Conservation (phyloP, 2,329 filamentous ascomycete species). For the Gnomoniopsis smithogilvyi region DNA sequence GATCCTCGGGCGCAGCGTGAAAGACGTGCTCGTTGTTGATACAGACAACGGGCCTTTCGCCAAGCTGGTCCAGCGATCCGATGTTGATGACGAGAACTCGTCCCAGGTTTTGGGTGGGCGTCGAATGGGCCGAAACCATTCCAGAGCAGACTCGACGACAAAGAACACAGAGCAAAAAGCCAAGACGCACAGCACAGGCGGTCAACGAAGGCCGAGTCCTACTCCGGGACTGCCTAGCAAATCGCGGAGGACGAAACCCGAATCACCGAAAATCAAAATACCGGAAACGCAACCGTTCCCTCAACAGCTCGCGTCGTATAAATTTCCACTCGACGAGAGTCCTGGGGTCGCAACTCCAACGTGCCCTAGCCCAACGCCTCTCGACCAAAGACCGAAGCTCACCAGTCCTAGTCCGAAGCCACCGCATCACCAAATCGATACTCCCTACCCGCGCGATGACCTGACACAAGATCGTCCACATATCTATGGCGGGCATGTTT, state of each 20-base stretch:
- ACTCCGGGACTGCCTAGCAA: neutral
- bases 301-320: neutral
- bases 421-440: constrained; percentile 18
- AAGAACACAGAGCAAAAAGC: neutral
- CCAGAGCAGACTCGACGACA: neutral
- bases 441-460: constrained; percentile 26
- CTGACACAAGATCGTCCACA: constrained; percentile 14
- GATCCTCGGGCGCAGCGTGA: constrained; percentile 57
- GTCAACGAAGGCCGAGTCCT: neutral
- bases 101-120: neutral
- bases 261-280: constrained; percentile 7
- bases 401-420: constrained; percentile 12
- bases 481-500: constrained; percentile 21
- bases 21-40: constrained; percentile 58
- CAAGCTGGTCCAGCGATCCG: constrained; percentile 32
- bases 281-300: constrained; percentile 1
- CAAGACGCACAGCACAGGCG: neutral
- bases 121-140: neutral
- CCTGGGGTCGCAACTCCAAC: constrained; percentile 29
- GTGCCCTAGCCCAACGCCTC: constrained; percentile 31
- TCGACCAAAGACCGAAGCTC: constrained; percentile 27
- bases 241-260: neutral
- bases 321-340: neutral
- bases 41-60: constrained; percentile 36
- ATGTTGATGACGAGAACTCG: neutral